Percentiles rank a stretch among this genome's conserved stretches.
These are phyloP conservation scores for Colletotrichum sansevieriae DNA, from an alignment of 2,329 filamentous ascomycete species.

Conservation along the genomic window DNA sequence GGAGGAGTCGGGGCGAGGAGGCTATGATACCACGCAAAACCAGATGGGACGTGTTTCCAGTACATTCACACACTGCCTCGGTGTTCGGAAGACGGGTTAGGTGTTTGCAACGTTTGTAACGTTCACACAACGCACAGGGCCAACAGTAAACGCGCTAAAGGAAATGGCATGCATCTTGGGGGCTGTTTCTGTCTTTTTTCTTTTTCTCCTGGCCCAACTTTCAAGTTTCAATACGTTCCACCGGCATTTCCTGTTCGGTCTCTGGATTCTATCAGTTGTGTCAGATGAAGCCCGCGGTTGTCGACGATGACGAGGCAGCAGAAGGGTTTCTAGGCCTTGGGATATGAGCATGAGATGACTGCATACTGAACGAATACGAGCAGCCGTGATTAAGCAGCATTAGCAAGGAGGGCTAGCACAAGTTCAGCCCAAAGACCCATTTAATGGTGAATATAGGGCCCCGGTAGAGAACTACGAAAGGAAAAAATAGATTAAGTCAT, in stretches of 20 bases:
- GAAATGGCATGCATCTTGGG: slow-evolving; percentile 41
- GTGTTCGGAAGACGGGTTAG: slow-evolving; percentile 41
- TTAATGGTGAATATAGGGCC: not conserved
- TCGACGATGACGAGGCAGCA: slow-evolving; percentile 7
- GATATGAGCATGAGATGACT: not conserved
- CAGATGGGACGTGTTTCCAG: slow-evolving; percentile 40
- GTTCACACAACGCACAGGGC: slow-evolving; percentile 40
- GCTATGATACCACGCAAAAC: slow-evolving; percentile 44
- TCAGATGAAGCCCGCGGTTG: slow-evolving; percentile 1
- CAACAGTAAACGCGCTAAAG: slow-evolving; percentile 42
- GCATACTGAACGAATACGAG: slow-evolving; percentile 9
- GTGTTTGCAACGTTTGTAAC: slow-evolving; percentile 42
- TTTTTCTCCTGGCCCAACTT: slow-evolving; percentile 9
- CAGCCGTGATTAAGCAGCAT: not conserved
- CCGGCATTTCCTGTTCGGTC: slow-evolving; percentile 2
- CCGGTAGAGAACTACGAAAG: not conserved
- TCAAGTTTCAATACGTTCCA: slow-evolving; percentile 8
- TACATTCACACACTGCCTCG: slow-evolving; percentile 42
- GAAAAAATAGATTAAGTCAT: slow-evolving; percentile 11
- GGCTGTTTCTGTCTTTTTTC: slow-evolving; percentile 16
- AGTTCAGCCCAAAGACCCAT: too few species aligned
- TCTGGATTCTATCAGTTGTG: not conserved
- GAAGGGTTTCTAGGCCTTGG: not conserved
- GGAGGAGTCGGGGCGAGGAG: slow-evolving; percentile 33
- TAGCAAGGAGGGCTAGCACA: not conserved